Evolutionary conservation across 306 rosid genomes (phyloP).

Genomic region (Dalbergia oliveri): DNA sequence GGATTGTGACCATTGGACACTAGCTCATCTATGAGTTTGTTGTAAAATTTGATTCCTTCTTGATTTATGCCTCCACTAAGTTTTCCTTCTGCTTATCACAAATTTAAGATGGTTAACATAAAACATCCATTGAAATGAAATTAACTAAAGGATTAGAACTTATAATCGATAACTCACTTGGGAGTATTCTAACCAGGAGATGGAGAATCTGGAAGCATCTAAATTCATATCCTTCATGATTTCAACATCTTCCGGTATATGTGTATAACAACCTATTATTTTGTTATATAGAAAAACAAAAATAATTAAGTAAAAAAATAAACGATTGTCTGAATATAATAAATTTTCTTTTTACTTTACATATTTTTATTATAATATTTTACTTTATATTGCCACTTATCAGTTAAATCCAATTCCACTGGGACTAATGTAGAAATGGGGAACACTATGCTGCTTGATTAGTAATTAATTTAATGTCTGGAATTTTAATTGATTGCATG

Average conservation of each 20-base stretch:
- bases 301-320: not conserved
- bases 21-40: conserved; percentile 64
- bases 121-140: not conserved
- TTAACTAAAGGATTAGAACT: not conserved
- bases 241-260: conserved; percentile 66
- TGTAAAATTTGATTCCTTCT: conserved; percentile 66
- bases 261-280: not conserved
- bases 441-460: not conserved
- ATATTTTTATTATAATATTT: not conserved
- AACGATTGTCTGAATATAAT: not conserved
- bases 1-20: conserved; percentile 53
- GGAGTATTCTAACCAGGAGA: conserved; percentile 73
- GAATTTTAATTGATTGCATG: not conserved
- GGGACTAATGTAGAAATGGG: not conserved
- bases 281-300: not conserved
- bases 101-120: not conserved
- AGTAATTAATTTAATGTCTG: not conserved
- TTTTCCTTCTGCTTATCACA: conserved; percentile 54
- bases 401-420: not conserved
- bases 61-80: conserved; percentile 65
- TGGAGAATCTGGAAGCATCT: conserved; percentile 75
- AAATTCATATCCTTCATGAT: conserved; percentile 63
- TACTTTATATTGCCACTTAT: not conserved
- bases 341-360: not conserved
- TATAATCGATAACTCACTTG: conserved; percentile 52